A percentile compares a stretch with the other conserved stretches of the same genome.
Evolutionary conservation across 352 stramenopile species (phyloP).

Genomic region (Phytophthora cryptogea): DNA sequence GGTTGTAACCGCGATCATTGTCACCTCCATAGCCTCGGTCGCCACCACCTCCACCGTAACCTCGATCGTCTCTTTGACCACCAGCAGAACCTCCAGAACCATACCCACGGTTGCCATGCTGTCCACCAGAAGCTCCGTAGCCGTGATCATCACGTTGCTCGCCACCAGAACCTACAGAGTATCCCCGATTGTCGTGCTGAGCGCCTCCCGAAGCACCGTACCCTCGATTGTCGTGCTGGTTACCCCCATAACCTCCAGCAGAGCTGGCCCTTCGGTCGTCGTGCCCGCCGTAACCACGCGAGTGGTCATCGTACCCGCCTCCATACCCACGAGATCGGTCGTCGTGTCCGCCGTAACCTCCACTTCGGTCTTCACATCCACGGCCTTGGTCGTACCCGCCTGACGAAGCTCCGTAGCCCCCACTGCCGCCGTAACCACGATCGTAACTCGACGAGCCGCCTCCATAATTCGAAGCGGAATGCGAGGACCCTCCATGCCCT

Average conservation of each 20-base stretch:
- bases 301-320: constrained; percentile 24
- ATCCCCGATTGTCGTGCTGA: constrained; percentile 6
- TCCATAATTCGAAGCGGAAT: background rate
- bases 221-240: background rate
- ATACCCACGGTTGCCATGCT: constrained; percentile 2
- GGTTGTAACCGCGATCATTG: constrained; percentile 11
- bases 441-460: constrained; percentile 3
- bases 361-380: constrained; percentile 27
- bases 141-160: constrained; percentile 9
- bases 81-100: background rate
- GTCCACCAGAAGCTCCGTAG: constrained; percentile 4
- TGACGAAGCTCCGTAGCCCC: constrained; percentile 13
- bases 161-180: background rate
- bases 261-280: constrained; percentile 8
- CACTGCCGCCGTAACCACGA: constrained; percentile 6
- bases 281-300: constrained; percentile 16
- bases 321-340: constrained; percentile 18
- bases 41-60: constrained; percentile 14
- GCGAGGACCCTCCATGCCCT: too few relatives aligned
- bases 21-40: constrained; percentile 19
- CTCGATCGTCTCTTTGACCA: constrained; percentile 12
- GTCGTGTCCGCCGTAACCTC: constrained; percentile 6
- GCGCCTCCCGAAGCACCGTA: constrained; percentile 15
- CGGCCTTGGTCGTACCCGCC: constrained; percentile 24
- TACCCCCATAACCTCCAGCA: background rate